Percentiles rank a stretch among this genome's conserved stretches.
Conservation (phyloP, 345 rosid genomes). For the Lumnitzera racemosa region DNA sequence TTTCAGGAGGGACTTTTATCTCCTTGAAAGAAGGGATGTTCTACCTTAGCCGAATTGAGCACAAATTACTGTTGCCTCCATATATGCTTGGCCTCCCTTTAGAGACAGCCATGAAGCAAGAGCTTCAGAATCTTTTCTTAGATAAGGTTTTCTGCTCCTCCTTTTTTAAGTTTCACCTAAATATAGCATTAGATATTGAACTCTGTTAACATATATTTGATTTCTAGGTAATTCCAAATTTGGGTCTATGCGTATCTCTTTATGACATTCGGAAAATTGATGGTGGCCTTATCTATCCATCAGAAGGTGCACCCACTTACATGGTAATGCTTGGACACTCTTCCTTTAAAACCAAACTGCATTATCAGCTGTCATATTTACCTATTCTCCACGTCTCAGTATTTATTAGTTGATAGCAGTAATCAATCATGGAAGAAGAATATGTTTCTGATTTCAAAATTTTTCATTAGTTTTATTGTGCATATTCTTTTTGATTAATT, state of each 20-base stretch:
- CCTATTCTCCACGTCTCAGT: not conserved
- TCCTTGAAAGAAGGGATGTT: constrained; percentile 34
- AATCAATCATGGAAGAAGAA: too few species aligned
- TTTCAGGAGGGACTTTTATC: too few species aligned
- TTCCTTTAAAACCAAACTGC: not conserved
- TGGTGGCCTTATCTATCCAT: constrained; percentile 74
- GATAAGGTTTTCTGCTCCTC: constrained; percentile 49
- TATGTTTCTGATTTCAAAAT: not conserved
- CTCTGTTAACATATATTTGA: too few species aligned
- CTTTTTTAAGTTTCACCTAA: not conserved
- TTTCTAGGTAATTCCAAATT: constrained; percentile 54
- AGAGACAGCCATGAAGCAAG: constrained; percentile 53
- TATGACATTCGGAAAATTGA: constrained; percentile 51
- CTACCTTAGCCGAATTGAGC: constrained; percentile 65
- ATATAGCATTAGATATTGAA: not conserved
- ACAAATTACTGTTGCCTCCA: constrained; percentile 74
- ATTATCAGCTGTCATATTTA: not conserved
- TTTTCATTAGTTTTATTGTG: too few species aligned
- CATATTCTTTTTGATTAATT: not conserved
- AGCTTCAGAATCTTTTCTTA: constrained; percentile 55
- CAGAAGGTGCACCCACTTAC: constrained; percentile 84
- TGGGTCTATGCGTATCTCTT: constrained; percentile 74
- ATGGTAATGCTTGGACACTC: constrained; percentile 28
- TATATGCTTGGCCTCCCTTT: constrained; percentile 55
- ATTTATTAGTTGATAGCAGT: not conserved